Base-by-base conservation (phyloP, 1,284 basidiomycete genomes). In the Boletellus dicymbophilus region DNA sequence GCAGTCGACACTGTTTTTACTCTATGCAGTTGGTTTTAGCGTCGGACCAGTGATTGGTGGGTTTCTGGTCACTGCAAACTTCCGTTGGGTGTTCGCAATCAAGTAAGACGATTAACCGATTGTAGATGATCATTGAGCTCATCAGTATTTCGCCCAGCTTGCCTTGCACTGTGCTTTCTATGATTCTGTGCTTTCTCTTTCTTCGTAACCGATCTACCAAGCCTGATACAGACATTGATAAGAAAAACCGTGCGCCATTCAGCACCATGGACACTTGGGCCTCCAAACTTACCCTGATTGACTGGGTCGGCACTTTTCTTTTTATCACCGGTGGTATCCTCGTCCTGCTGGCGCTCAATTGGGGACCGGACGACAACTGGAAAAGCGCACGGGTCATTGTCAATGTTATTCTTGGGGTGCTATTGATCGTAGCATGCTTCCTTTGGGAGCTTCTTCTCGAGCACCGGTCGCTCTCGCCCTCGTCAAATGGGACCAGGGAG, bases 21-120 rank as follows among this genome's bases (percentile, higher is more conserved):
- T 80, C 3, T 80, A 76, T 59, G 46, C 69, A 0, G 50, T 77
- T 27, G 77, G 78, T 0, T 79, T 67, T 49, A 69, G 63, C 38
- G 46, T 74, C 6, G 79, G 79, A 0, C 79, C 79, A 0, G 59
- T 73, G 40, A 73, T 79, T 40, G 78, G 78, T 5, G 79, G 78
- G 6, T 68, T 54, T 22, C 58, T 80, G 7, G 62, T 72, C 5
- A 56, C 56, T 3, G 59, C 72, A 8, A 72, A 63, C 40, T 80
- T 76, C 59, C 71, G 79, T 26, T 81, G 78, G 78, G 72, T 80
- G 15, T 81, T 80, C 50, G 79, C 73, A 3, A 80, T 80, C 66
- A 80, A 80, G 77, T 77, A 44, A 53, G 74, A 52, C 1, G 1
- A 23, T 36, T 13, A n/a, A n/a, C n/a, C n/a, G n/a, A n/a, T 18